Conservation (phyloP, 1,284 basidiomycete species). For the Pulveroboletus sp. region DNA sequence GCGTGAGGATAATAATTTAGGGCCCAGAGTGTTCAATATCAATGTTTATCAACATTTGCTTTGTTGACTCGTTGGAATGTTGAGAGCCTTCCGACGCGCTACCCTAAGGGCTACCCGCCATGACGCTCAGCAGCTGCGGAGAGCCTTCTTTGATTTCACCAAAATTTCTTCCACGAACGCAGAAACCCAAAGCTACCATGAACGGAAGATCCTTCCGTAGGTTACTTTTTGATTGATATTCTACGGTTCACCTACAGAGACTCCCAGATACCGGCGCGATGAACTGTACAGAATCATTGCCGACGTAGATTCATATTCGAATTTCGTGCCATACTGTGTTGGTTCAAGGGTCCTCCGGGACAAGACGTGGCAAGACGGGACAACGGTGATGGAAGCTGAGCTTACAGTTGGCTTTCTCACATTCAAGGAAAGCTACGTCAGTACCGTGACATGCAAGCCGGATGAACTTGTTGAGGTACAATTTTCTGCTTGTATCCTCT, state of each 20-base stretch:
- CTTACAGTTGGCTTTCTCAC: conserved; percentile 87
- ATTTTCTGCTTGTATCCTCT: background rate
- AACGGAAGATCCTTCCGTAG: conserved; percentile 79
- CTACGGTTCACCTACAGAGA: conserved; percentile 5
- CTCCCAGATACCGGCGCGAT: conserved; percentile 64
- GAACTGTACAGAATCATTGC: conserved; percentile 88
- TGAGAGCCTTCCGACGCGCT: conserved; percentile 19
- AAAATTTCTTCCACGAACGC: conserved; percentile 43
- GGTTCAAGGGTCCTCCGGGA: conserved; percentile 65
- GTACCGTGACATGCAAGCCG: conserved; percentile 79
- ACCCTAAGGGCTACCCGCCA: background rate
- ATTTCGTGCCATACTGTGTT: conserved; percentile 90
- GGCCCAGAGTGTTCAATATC: too few species aligned
- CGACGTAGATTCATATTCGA: conserved; percentile 83
- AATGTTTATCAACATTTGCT: too few species aligned
- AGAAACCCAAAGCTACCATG: conserved; percentile 51
- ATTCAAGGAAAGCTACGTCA: conserved; percentile 87
- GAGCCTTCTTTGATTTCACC: conserved; percentile 43
- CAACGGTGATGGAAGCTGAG: conserved; percentile 75
- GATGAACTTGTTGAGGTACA: conserved; percentile 72
- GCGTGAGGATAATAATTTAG: too few species aligned
- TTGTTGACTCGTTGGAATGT: conserved; percentile 24
- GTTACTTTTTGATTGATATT: conserved; percentile 33
- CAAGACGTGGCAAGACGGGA: conserved; percentile 36
- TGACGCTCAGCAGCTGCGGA: conserved; percentile 6